These are phyloP conservation scores for Leptographium radiaticola DNA, from an alignment of 2,329 filamentous ascomycete genomes.

Conservation along the genomic window DNA sequence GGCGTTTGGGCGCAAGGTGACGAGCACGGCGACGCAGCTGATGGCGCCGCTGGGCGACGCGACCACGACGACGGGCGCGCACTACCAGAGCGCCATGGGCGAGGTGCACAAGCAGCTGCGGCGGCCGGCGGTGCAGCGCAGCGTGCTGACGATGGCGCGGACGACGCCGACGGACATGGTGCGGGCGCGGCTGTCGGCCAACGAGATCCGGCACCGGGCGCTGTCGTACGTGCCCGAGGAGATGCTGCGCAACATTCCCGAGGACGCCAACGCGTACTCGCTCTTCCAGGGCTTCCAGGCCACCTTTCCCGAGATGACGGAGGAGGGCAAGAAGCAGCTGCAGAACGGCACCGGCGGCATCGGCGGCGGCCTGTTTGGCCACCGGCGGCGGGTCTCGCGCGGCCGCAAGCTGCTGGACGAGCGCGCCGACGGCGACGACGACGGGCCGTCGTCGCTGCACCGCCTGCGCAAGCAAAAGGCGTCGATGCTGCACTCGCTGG, in stretches of 20 bases:
- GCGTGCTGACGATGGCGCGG: conserved; percentile 80
- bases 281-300: conserved; percentile 96
- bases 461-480: conserved; percentile 72
- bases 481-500: conserved; percentile 68
- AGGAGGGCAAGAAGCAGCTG: conserved; percentile 53
- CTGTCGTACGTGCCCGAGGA: conserved; percentile 82
- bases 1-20: conserved; percentile 88
- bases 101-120: conserved; percentile 84
- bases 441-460: conserved; percentile 52
- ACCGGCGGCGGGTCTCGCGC: conserved; percentile 50
- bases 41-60: conserved; percentile 55
- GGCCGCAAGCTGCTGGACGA: conserved; percentile 65
- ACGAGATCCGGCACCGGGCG: conserved; percentile 89
- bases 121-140: conserved; percentile 71
- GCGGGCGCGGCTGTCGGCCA: conserved; percentile 76
- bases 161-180: conserved; percentile 91
- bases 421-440: conserved; percentile 28
- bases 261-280: conserved; percentile 74
- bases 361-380: background rate
- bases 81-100: conserved; percentile 78
- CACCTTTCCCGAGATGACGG: conserved; percentile 58
- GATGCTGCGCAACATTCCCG: conserved; percentile 77
- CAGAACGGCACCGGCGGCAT: background rate
- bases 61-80: conserved; percentile 37
- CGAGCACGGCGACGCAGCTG: conserved; percentile 80